These are phyloP conservation scores for Pelargonium nanum DNA, from an alignment of 345 rosid species.

Conservation along the genomic window DNA sequence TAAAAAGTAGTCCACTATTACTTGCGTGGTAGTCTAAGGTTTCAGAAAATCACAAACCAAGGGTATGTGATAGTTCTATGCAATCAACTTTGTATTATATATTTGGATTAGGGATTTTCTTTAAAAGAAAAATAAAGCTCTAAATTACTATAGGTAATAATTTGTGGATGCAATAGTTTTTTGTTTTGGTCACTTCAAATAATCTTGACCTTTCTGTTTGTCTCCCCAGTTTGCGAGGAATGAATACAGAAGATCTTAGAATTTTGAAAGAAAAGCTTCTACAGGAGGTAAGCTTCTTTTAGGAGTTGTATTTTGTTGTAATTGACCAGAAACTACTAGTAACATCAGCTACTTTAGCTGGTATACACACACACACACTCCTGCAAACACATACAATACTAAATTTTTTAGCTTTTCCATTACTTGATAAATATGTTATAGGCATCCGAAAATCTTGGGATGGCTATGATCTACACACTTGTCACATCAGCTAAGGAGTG, in stretches of 20 bases:
- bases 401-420: not conserved
- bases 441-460: conserved; percentile 93
- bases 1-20: not conserved
- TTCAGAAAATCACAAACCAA: not conserved
- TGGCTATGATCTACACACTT: conserved; percentile 93
- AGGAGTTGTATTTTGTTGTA: not conserved
- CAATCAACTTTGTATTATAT: not conserved
- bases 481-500: conserved; percentile 87
- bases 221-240: conserved; percentile 67
- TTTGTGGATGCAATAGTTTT: not conserved
- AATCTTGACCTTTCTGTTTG: conserved; percentile 6
- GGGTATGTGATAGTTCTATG: not conserved
- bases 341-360: not conserved
- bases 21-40: no score
- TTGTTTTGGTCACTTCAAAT: not conserved
- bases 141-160: not conserved
- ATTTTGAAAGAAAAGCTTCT: conserved; percentile 75
- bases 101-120: no score
- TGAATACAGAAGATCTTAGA: conserved; percentile 58
- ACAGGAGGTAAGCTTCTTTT: conserved; percentile 52
- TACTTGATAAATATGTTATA: conserved; percentile 18
- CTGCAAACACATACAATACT: not conserved
- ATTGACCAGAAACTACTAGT: not conserved
- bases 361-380: not conserved
- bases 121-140: not conserved